Conservation (phyloP, 164 flowering plant genomes). For the Kingdonia uniflora region DNA sequence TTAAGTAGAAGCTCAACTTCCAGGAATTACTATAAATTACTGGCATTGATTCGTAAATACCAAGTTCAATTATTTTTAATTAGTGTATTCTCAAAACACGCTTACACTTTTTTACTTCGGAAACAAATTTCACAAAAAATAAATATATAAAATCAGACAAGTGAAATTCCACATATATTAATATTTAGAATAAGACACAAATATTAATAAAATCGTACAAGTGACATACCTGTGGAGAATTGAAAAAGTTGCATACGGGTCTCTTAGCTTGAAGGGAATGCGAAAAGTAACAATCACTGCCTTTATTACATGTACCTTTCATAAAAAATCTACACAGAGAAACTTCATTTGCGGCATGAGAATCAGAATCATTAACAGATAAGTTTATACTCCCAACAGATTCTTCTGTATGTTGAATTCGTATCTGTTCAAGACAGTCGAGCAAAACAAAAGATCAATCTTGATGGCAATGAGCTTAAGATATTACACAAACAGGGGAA, state of each 20-base stretch:
- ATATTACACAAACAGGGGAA: neutral
- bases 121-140: too few species aligned
- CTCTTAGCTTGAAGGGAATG: slow-evolving; percentile 58
- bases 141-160: neutral
- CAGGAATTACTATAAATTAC: too few species aligned
- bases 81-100: too few species aligned
- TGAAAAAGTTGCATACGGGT: slow-evolving; percentile 73
- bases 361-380: slow-evolving; percentile 7
- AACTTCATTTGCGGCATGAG: slow-evolving; percentile 17
- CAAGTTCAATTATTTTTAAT: too few species aligned
- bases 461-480: neutral
- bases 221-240: slow-evolving; percentile 52
- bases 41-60: too few species aligned
- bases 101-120: too few species aligned
- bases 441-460: slow-evolving; percentile 5
- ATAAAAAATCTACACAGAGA: slow-evolving; percentile 51
- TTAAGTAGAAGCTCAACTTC: too few species aligned
- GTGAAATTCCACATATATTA: neutral
- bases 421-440: slow-evolving; percentile 36
- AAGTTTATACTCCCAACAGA: slow-evolving; percentile 14
- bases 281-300: slow-evolving; percentile 58
- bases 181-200: neutral
- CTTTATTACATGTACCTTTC: slow-evolving; percentile 66
- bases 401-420: slow-evolving; percentile 36
- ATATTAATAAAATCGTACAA: neutral